Base-by-base conservation (phyloP, 208 protist species). In the Leishmania major region DNA sequence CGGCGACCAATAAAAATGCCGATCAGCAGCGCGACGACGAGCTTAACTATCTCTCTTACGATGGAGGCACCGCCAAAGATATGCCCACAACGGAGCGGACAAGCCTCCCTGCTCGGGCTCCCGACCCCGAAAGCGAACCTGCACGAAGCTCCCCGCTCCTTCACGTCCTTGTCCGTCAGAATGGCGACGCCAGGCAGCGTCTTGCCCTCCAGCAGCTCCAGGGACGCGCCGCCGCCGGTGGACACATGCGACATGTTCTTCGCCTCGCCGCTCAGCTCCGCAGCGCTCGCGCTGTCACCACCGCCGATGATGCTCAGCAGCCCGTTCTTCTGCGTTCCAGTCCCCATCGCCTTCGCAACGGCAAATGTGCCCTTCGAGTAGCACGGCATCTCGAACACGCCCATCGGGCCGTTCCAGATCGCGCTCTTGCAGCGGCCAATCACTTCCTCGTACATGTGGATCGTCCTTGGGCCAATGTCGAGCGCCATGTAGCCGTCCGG, bases 161-260 rank as follows among this genome's bases (percentile, higher is more conserved):
- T 62, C 10, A 75, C 74, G 31, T 84, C 77, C 89, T 93, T 94
- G 74, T 94, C 82, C 43, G 89, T 89, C 60, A 99, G 92, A 71
- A 95, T 87, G 62, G 90, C 89, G 31, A 99, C 94, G 79, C 97
- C 98, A 55, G 97, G 98, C 13, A 99, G 90, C 59, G 89, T 89
- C 87, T 97, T 97, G 77, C 99, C 99, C 91, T 99, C 99, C 11
- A 99, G 96, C 55, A 99, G 96, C 93, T 99, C 99, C 60, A 99
- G 95, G 19, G 97, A 99, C 15, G 99, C 99, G 84, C 99, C 99
- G 78, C 99, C 99, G 78, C 99, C 99, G 77, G 99, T 99, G 57
- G 93, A 98, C 51, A 99, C 96, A 88, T 99, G 99, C 71, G 91
- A 97, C 74, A 99, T 96, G 85, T 99, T 95, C 53, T 97, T 87